phyloP scores from a whole-genome alignment of 768 basidiomycete genomes.

The Mycena capillaripes region DNA sequence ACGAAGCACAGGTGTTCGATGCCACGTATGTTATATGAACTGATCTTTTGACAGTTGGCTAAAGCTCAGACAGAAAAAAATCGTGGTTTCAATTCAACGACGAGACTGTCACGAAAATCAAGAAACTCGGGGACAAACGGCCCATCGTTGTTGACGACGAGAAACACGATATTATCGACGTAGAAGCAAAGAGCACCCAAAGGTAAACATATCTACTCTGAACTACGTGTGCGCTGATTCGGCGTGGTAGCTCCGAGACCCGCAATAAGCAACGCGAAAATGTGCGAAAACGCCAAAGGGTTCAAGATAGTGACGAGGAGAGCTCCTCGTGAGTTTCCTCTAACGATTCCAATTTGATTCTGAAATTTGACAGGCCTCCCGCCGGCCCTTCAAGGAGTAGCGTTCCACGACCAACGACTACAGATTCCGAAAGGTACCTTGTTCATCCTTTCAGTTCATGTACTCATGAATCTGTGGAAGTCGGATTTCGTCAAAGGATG shows the following conservation, averaged over 20 bases:
- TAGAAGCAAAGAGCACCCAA: slow-evolving; percentile 43
- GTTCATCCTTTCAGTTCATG: neutral
- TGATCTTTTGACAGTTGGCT: slow-evolving; percentile 8
- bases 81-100: slow-evolving; percentile 97
- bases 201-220: slow-evolving; percentile 26
- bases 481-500: slow-evolving; percentile 83
- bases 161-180: slow-evolving; percentile 42
- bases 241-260: slow-evolving; percentile 24
- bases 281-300: slow-evolving; percentile 65
- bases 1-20: slow-evolving; percentile 89
- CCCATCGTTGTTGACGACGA: slow-evolving; percentile 37
- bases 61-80: slow-evolving; percentile 58
- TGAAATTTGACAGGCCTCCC: slow-evolving; percentile 1
- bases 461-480: slow-evolving; percentile 41
- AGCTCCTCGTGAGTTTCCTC: slow-evolving; percentile 35
- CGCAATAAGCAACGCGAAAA: slow-evolving; percentile 53
- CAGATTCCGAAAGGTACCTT: slow-evolving; percentile 23
- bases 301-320: slow-evolving; percentile 75
- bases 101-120: slow-evolving; percentile 80
- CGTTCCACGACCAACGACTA: neutral
- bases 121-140: slow-evolving; percentile 64
- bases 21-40: slow-evolving; percentile 61
- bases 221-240: neutral
- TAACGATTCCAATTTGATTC: neutral
- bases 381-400: slow-evolving; percentile 18